phyloP scores from a whole-genome alignment of 306 rosid genomes.

The Fragaria ananassa region DNA sequence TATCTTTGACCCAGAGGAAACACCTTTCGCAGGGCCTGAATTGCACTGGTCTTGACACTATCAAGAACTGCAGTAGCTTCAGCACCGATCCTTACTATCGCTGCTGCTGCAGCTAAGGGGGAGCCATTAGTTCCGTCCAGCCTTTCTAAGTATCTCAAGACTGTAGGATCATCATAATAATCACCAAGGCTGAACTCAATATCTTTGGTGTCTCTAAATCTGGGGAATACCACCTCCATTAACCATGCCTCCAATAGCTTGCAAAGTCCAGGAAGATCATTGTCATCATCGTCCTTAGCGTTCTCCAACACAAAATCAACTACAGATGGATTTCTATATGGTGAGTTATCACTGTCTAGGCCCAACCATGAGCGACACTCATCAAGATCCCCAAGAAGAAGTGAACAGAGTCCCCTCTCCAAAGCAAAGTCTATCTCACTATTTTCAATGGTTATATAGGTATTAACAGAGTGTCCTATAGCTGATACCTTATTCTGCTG shows the following conservation, averaged over 20 bases:
- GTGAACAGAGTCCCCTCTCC: slow-evolving; percentile 93
- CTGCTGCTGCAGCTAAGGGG: slow-evolving; percentile 98
- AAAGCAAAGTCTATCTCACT: slow-evolving; percentile 84
- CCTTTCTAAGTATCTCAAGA: slow-evolving; percentile 80
- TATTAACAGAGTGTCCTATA: slow-evolving; percentile 42
- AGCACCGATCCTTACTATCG: slow-evolving; percentile 86
- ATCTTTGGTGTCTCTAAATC: slow-evolving; percentile 81
- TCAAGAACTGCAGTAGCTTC: slow-evolving; percentile 94
- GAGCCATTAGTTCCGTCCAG: slow-evolving; percentile 73
- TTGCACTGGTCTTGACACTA: slow-evolving; percentile 76
- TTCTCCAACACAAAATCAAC: slow-evolving; percentile 73
- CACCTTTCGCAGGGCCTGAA: slow-evolving; percentile 77
- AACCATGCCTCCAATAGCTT: slow-evolving; percentile 87
- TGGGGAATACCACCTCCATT: slow-evolving; percentile 87
- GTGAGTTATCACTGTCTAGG: slow-evolving; percentile 65
- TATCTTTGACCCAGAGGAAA: slow-evolving; percentile 61
- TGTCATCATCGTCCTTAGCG: slow-evolving; percentile 68
- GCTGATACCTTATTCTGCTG: slow-evolving; percentile 73
- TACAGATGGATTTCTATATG: slow-evolving; percentile 73
- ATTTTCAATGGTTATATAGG: slow-evolving; percentile 48
- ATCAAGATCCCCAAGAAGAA: slow-evolving; percentile 92
- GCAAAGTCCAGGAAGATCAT: slow-evolving; percentile 94
- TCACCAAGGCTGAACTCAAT: slow-evolving; percentile 78
- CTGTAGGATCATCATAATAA: slow-evolving; percentile 88
- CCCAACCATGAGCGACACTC: slow-evolving; percentile 86